A percentile compares a stretch with the other conserved stretches of the same genome.
These are phyloP conservation scores for Oryza nivara DNA, from an alignment of 176 grass and related monocot genomes.

Conservation along the genomic window DNA sequence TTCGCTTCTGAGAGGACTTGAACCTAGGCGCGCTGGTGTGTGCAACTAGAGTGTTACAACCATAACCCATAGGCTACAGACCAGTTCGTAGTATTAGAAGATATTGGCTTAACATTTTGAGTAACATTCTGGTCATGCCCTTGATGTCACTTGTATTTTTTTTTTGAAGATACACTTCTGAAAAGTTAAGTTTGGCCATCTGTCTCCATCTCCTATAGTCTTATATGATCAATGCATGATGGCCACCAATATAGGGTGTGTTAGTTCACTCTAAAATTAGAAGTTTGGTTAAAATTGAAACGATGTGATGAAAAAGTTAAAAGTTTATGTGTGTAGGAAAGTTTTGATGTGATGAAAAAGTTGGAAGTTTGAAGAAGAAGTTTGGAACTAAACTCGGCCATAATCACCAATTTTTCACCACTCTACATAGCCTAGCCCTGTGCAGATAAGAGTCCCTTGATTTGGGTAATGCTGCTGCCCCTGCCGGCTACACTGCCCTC, in stretches of 20 bases:
- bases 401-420: background rate
- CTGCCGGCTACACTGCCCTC: slow-evolving; percentile 35
- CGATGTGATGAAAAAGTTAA: too few species aligned
- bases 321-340: too few species aligned
- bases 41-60: too few species aligned
- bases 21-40: too few species aligned
- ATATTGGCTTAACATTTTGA: background rate
- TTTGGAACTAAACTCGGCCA: too few species aligned
- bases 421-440: background rate
- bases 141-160: background rate
- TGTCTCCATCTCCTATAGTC: background rate
- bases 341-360: too few species aligned
- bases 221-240: slow-evolving; percentile 2
- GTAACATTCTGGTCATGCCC: background rate
- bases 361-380: too few species aligned
- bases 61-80: too few species aligned
- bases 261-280: too few species aligned
- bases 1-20: too few species aligned
- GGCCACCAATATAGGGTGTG: background rate
- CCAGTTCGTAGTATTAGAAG: background rate
- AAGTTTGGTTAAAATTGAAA: too few species aligned
- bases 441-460: slow-evolving; percentile 38
- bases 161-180: background rate
- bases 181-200: slow-evolving; percentile 10
- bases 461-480: slow-evolving; percentile 52